These are phyloP conservation scores for Moesziomyces parantarcticus DNA, from an alignment of 1,284 basidiomycete genomes.

Conservation along the genomic window DNA sequence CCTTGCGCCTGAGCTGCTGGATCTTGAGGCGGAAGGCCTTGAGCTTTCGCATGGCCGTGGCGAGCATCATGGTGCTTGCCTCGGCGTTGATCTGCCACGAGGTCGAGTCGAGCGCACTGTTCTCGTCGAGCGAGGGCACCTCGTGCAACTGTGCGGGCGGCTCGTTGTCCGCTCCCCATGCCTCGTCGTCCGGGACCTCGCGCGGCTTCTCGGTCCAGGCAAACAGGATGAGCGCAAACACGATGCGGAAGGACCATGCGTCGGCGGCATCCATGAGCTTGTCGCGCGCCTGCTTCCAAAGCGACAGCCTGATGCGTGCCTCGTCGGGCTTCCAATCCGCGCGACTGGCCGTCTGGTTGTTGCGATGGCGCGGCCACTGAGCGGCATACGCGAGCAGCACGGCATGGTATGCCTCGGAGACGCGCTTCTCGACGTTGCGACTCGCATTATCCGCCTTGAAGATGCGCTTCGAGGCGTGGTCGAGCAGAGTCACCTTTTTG, in stretches of 20 bases:
- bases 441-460: constrained; percentile 25
- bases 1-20: constrained; percentile 31
- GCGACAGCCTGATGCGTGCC: constrained; percentile 27
- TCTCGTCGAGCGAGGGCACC: constrained; percentile 37
- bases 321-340: constrained; percentile 29
- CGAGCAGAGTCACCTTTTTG: constrained; percentile 37
- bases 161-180: constrained; percentile 18
- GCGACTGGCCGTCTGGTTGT: neutral
- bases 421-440: constrained; percentile 33
- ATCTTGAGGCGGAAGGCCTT: constrained; percentile 37
- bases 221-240: constrained; percentile 45
- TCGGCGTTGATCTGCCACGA: constrained; percentile 39
- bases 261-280: constrained; percentile 45
- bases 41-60: constrained; percentile 42
- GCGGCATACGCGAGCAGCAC: constrained; percentile 40
- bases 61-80: constrained; percentile 46
- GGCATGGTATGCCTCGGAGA: constrained; percentile 38
- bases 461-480: constrained; percentile 34
- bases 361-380: constrained; percentile 36
- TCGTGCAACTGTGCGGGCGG: constrained; percentile 17
- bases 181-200: constrained; percentile 31
- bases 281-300: constrained; percentile 42
- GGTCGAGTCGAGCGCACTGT: constrained; percentile 34
- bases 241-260: constrained; percentile 40
- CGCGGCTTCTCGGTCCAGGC: constrained; percentile 45